Evolutionary conservation across 495 filamentous ascomycete genomes (phyloP).

Genomic region (Arthonia radiata): DNA sequence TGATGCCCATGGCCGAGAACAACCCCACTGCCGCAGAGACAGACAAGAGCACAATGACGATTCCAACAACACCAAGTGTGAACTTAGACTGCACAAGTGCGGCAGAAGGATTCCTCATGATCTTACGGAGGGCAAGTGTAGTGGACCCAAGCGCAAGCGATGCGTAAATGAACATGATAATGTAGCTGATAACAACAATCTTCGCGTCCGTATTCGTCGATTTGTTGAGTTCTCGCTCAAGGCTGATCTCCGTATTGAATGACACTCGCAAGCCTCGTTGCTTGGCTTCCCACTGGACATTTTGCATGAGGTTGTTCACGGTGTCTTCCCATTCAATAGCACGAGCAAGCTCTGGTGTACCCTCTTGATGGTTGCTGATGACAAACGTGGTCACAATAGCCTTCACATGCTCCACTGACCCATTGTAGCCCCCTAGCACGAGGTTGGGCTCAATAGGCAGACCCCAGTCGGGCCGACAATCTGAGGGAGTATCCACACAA

Average conservation of each 20-base stretch:
- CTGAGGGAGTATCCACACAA: conserved; percentile 43
- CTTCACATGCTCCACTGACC: conserved; percentile 41
- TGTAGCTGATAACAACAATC: conserved; percentile 89
- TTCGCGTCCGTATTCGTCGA: conserved; percentile 94
- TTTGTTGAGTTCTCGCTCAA: conserved; percentile 87
- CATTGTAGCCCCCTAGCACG: conserved; percentile 60
- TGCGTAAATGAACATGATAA: conserved; percentile 96
- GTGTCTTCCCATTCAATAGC: conserved; percentile 78
- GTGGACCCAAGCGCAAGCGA: conserved; percentile 77
- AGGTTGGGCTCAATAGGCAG: conserved; percentile 68
- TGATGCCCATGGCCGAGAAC: conserved; percentile 71
- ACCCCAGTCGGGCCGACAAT: conserved; percentile 62
- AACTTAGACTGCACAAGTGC: conserved; percentile 88
- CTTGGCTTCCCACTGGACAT: conserved; percentile 54
- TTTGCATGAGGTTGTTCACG: conserved; percentile 41
- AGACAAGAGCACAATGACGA: conserved; percentile 88
- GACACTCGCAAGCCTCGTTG: conserved; percentile 61
- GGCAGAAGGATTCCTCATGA: conserved; percentile 56
- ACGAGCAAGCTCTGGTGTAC: conserved; percentile 33
- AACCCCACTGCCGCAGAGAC: conserved; percentile 84
- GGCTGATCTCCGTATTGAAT: conserved; percentile 79
- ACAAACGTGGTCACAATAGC: conserved; percentile 90
- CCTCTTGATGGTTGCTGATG: conserved; percentile 66
- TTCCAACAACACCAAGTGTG: conserved; percentile 72
- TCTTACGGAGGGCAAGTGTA: conserved; percentile 44